Conservation (phyloP, 257 asterid species). For the Nicotiana attenuata region DNA sequence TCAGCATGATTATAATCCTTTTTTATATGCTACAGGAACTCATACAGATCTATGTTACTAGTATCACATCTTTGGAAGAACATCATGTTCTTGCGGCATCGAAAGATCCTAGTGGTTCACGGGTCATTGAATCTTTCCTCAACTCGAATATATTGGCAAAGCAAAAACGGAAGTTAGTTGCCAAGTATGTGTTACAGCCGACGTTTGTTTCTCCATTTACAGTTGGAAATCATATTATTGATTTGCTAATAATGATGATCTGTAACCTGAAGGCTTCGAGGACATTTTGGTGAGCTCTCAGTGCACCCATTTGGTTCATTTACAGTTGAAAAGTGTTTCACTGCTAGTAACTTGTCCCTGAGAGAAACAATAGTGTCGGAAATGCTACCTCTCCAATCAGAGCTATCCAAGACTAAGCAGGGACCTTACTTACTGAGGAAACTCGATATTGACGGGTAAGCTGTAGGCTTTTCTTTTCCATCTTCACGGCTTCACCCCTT, state of each 20-base stretch:
- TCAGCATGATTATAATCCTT: neutral
- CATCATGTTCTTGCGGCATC: constrained; percentile 56
- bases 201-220: constrained; percentile 6
- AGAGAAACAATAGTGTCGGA: constrained; percentile 84
- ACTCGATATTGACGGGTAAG: constrained; percentile 91
- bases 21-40: constrained; percentile 43
- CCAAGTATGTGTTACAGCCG: constrained; percentile 49
- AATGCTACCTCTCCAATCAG: constrained; percentile 56
- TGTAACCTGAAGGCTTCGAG: constrained; percentile 52
- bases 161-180: constrained; percentile 64
- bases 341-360: constrained; percentile 51
- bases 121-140: constrained; percentile 89
- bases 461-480: neutral
- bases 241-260: constrained; percentile 7
- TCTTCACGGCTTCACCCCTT: neutral
- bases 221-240: neutral
- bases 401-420: constrained; percentile 74
- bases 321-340: constrained; percentile 81
- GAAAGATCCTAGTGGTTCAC: constrained; percentile 78
- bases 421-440: constrained; percentile 91
- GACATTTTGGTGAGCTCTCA: constrained; percentile 91
- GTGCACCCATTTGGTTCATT: constrained; percentile 73
- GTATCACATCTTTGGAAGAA: constrained; percentile 72
- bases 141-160: constrained; percentile 60
- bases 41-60: constrained; percentile 51